Base-by-base conservation (phyloP, 1,139 yeast species). In the Yarrowia galli region DNA sequence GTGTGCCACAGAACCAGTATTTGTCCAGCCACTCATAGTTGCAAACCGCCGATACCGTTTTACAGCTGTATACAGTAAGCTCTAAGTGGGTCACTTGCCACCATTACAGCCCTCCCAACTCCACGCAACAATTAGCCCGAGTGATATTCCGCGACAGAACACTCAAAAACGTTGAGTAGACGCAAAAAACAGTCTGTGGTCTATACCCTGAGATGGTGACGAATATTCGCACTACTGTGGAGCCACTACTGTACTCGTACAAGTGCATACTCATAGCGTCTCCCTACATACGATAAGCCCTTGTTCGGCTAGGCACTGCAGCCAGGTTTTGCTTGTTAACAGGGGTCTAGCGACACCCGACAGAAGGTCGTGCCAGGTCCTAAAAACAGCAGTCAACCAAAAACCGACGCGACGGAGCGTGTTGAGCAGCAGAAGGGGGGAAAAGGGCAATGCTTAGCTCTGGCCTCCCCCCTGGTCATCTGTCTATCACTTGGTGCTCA, bases 281-380 rank as follows among this genome's bases (percentile, higher is more conserved):
- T 7, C 53, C 53, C 53, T 28, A 25, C 38, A 48, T 48, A 48
- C 35, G 51, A 48, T 48, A 48, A 48, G 53, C 53, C 53, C 53
- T 48, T 48, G 53, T 48, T 48, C 20, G 51, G 53, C 35, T 22
- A n/a, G 9, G 22, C 53, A 16, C 54, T 49, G 54, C 56, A 48
- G 54, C 54, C 13, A 2, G 28, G 49, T 2, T 9, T 46, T 25
- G 53, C 53, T 46, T 20, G 40, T 18, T 18, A 49, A 20, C 56
- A 49, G 56, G 56, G 56, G 56, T 49, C 40, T 49, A 12, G 20
- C 20, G 20, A n/a, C 20, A 6, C 16, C 10, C 43, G 20, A 40
- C 18, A 40, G 43, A 9, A 7, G 20, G 43, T 28, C 9, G 8
- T 40, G 20, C 20, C 10, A 40, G 10, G 1, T n/a, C 20, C 16